Evolutionary conservation across 176 grass and related monocot genomes (phyloP), one percentile per base, ranked within the genome.

Genomic region (Oryza brachyantha): DNA sequence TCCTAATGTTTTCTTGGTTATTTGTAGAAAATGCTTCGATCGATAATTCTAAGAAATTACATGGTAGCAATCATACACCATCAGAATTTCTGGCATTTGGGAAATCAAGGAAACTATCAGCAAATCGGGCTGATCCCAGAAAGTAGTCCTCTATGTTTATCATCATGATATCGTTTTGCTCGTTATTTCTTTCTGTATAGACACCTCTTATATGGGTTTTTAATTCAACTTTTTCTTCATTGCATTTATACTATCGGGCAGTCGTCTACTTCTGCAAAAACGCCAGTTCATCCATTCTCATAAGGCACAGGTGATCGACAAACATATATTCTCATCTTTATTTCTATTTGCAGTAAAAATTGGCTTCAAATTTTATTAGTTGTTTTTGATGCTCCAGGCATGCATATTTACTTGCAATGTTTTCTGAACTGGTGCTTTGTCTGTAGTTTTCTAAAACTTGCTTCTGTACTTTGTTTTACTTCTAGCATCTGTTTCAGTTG

Each of bases 281-380:
- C 87, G 85, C 14, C 91, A 97, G 17, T 92, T 97, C 80, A 93
- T 92, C 61, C 94, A 97, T 75, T 97, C 94, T 73, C 91, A 92
- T 68, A 91, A 79, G 42, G 83, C 79, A 84, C 94, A 97, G 89
- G 94, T 96, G 78, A 86, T 72, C 63, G 55, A 66, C 39, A 58
- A 66, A 78, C 16, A 65, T 12, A 66, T 36, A 19, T 83, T 55
- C 35, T 70, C 64, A 58, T 50, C 7, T 70, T 37, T 81, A 6
- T 86, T 46, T 40, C 10, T 42, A 24, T 10, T 14, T 42, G 27
- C 27, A 3, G 22, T 22, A 43, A 54, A 54, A 58, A 36, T 68
- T n/a, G 32, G 5, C 24, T 4, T 50, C 17, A 8, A 50, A 19
- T 72, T 21, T 48, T 36, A 55, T 72, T 9, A 13, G 35, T 60